Evolutionary conservation across 345 rosid species (phyloP), one percentile per base, ranked within the genome.

Genomic region (Pelargonium nanum): DNA sequence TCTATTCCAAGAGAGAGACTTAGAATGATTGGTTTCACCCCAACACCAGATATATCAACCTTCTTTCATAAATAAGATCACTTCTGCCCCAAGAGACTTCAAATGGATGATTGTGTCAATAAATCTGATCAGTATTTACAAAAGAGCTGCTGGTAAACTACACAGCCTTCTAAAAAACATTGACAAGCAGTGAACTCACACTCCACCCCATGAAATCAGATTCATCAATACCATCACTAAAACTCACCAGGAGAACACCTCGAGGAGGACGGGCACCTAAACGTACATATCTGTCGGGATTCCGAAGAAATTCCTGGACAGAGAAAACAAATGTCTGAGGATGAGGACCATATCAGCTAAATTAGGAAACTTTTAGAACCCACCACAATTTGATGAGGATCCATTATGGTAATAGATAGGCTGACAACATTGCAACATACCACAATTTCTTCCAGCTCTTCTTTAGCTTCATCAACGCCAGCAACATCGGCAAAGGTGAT

Each of bases 211-310:
- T 12, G 23, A 1, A 54, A 24, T 6, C 16, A 21, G 23, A 9
- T 55, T 55, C 50, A 19, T 30, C 63, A 53, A 0, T 59, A 53
- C 8, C 25, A 48, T 55, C 24, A 44, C 44, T 24, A 61, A 64
- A 55, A 72, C 96, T 80, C 76, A 90, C 97, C 95, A 93, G 74
- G 30, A 93, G 85, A 74, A 93, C 92, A 61, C 97, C 97, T 58
- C 91, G 88, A 26, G 97, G 99, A 72, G 97, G 99, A 60, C 99
- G 95, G 30, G 99, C 97, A 67, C 99, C 99, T 55, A 90, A 75
- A 52, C 92, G 80, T 40, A 71, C 58, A 51, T 93, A 93, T 75
- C 62, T 83, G 55, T 93, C 96, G 34, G 97, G 97, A 70, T 86
- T 93, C 79, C 87, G 87, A 23, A 93, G 91, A 76, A 93, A 93